These are phyloP conservation scores for Ophiognomonia clavigignenti-juglandacearum DNA, from an alignment of 2,329 filamentous ascomycete genomes.

Conservation along the genomic window DNA sequence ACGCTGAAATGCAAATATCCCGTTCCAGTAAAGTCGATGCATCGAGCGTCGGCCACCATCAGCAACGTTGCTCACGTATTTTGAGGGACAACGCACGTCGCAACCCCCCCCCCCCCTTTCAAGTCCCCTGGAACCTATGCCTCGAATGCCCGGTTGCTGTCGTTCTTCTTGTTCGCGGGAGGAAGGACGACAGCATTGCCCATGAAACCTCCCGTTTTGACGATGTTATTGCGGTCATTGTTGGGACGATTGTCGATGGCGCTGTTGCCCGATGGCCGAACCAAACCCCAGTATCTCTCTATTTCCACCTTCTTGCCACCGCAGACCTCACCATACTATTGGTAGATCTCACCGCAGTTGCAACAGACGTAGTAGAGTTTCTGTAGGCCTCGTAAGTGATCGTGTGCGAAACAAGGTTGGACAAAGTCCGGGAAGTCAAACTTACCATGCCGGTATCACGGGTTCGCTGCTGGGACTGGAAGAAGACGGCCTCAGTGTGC, in stretches of 20 bases:
- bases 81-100: no score
- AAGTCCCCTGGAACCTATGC: no score
- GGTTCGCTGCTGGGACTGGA: constrained; percentile 96
- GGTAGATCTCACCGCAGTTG: constrained; percentile 84
- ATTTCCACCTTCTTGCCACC: background rate
- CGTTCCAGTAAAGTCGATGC: background rate
- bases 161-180: no score
- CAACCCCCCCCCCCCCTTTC: no score
- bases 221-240: no score
- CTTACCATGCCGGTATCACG: constrained; percentile 97
- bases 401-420: no score
- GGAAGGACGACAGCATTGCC: no score
- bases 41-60: no score
- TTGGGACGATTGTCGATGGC: background rate
- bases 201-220: no score
- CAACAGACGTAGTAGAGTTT: constrained; percentile 95
- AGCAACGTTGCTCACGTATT: no score
- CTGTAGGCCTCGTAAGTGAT: constrained; percentile 35
- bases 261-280: background rate
- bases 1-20: background rate
- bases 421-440: no score
- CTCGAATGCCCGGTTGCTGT: no score
- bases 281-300: background rate
- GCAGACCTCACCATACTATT: constrained; percentile 28
- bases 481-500: constrained; percentile 91